Evolutionary conservation across 164 flowering plant species (phyloP), one percentile per base, ranked within the genome.

Genomic region (Saururus chinensis): DNA sequence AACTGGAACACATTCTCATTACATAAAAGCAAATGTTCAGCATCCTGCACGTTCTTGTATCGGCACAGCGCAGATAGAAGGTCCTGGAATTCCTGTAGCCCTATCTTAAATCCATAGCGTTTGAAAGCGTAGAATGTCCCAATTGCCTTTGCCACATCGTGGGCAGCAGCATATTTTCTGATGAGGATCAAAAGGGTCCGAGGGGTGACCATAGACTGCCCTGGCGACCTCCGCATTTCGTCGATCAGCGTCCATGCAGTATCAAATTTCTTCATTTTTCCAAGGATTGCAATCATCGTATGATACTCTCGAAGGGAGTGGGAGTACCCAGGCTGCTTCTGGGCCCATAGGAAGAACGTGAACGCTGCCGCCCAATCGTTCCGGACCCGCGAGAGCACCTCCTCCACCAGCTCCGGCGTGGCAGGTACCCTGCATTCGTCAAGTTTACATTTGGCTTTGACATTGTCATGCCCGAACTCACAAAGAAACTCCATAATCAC

Each of bases 341-440:
- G 84, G 10, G 95, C 96, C 96, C 95, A 89, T 0, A 83, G 58
- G 37, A 89, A 92, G 77, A 92, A 89, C 62, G 84, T 78, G 70
- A 76, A 87, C 0, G 96, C 91, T 4, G 80, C 74, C 52, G 80
- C 84, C 88, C 95, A 85, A 63, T 87, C 84, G 65, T 87, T 87
- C 25, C 93, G 76, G 26, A 78, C 63, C 19, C 78, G 62, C 23
- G 92, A 77, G 42, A 92, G 84, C 55, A 89, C 85, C 77, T 76
- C 85, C 48, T 59, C 65, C 19, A 86, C 96, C 75, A 89, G 64
- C 20, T 74, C 80, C 4, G 80, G 60, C 20, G 89, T 71, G 12
- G 56, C 72, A 14, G 24, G 54, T 41, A 82, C 64, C 4, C 75
- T 76, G 68, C 84, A 84, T 55, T 74, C 64, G 26, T 81, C 82